These are phyloP conservation scores for Euphrasia arctica DNA, from an alignment of 305 asterid genomes.

Conservation along the genomic window DNA sequence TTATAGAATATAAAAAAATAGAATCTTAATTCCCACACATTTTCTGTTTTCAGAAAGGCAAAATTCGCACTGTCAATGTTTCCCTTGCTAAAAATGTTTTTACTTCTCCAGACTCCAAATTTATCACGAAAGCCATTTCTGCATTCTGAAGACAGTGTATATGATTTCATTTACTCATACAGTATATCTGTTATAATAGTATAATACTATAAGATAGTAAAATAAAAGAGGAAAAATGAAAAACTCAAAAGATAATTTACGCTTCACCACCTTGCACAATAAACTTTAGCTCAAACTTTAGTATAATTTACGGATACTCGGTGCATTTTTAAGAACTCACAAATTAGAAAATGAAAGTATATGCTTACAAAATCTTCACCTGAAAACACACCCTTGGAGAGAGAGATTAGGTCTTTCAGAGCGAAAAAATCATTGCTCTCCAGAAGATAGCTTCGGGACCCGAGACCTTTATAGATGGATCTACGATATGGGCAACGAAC, in stretches of 20 bases:
- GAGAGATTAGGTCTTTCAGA: constrained; percentile 81
- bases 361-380: constrained; percentile 40
- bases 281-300: neutral
- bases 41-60: neutral
- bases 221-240: too few species aligned
- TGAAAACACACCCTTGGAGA: constrained; percentile 92
- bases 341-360: constrained; percentile 18
- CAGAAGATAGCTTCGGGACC: constrained; percentile 88
- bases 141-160: neutral
- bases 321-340: constrained; percentile 8
- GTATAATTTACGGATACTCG: neutral
- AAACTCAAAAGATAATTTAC: too few species aligned
- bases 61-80: too few species aligned
- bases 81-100: too few species aligned
- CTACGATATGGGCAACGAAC: constrained; percentile 85
- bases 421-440: constrained; percentile 91
- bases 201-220: too few species aligned
- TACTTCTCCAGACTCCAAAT: neutral
- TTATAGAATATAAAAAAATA: too few species aligned
- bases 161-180: neutral
- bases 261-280: neutral
- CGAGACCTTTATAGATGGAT: constrained; percentile 81
- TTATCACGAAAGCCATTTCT: neutral
- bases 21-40: neutral
- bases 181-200: too few species aligned